Evolutionary conservation across 805 yeast species (phyloP).

Genomic region (Ascoidea rubescens): DNA sequence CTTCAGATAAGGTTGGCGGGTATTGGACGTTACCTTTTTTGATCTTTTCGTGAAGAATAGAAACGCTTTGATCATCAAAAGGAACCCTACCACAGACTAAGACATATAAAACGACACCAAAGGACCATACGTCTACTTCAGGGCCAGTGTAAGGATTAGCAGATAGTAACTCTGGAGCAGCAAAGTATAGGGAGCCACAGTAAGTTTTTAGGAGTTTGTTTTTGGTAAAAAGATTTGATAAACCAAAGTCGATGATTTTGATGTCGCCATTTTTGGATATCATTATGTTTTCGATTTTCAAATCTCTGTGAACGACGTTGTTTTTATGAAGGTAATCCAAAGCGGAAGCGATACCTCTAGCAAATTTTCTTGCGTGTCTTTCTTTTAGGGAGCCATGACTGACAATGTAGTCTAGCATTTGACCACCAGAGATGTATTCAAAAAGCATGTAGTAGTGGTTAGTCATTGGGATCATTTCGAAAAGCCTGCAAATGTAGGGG

Average conservation of each 20-base stretch:
- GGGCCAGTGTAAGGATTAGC: conserved; percentile 94
- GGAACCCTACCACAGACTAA: conserved; percentile 97
- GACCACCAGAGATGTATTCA: conserved; percentile 96
- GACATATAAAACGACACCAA: conserved; percentile 92
- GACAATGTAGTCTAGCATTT: conserved; percentile 91
- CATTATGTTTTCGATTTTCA: conserved; percentile 92
- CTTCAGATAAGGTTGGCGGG: conserved; percentile 67
- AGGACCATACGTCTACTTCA: conserved; percentile 96
- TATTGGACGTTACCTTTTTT: conserved; percentile 87
- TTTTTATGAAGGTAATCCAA: conserved; percentile 87
- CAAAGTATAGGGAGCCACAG: conserved; percentile 95
- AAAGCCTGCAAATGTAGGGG: conserved; percentile 81
- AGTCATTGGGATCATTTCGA: conserved; percentile 93
- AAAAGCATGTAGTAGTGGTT: conserved; percentile 94
- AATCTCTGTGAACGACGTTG: conserved; percentile 92
- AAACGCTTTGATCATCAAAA: conserved; percentile 88
- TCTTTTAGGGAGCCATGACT: conserved; percentile 92
- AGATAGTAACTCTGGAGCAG: conserved; percentile 90
- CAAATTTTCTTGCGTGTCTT: conserved; percentile 85
- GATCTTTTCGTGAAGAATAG: conserved; percentile 85
- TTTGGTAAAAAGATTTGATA: conserved; percentile 73
- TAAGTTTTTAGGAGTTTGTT: conserved; percentile 71
- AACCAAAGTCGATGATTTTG: conserved; percentile 91
- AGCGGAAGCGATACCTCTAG: conserved; percentile 89
- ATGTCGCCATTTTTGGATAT: conserved; percentile 88